These are phyloP conservation scores for Capsicum rhomboideum DNA, from an alignment of 257 asterid species.

Conservation along the genomic window DNA sequence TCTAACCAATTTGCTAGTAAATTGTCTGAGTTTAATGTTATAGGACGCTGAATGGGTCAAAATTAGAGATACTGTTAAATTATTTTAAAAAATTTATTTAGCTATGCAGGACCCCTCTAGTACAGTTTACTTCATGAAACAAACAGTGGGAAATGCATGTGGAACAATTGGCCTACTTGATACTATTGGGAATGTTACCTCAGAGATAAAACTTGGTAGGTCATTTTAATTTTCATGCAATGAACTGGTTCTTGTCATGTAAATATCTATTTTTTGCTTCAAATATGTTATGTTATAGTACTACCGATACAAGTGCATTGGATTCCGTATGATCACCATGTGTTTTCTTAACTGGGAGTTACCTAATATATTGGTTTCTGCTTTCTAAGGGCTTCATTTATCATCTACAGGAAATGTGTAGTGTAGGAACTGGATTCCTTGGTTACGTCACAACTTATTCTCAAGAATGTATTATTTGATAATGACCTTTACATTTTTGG, in stretches of 20 bases:
- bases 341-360: not conserved
- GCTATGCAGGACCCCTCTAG: constrained; percentile 42
- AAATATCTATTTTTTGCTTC: not conserved
- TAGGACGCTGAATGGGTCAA: no score
- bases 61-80: no score
- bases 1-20: no score
- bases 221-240: not conserved
- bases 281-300: not conserved
- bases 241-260: not conserved
- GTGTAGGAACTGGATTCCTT: not conserved
- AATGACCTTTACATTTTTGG: not conserved
- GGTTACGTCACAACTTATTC: not conserved
- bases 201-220: constrained; percentile 83
- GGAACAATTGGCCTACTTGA: constrained; percentile 97
- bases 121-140: constrained; percentile 88
- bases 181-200: constrained; percentile 84
- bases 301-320: not conserved
- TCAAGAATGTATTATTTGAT: not conserved
- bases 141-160: constrained; percentile 98
- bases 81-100: no score
- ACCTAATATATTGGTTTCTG: not conserved
- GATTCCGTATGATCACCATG: not conserved
- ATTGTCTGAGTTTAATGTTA: no score
- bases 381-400: not conserved
- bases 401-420: not conserved